These are phyloP conservation scores for Citrus unshiu DNA, from an alignment of 345 rosid species.

Conservation along the genomic window DNA sequence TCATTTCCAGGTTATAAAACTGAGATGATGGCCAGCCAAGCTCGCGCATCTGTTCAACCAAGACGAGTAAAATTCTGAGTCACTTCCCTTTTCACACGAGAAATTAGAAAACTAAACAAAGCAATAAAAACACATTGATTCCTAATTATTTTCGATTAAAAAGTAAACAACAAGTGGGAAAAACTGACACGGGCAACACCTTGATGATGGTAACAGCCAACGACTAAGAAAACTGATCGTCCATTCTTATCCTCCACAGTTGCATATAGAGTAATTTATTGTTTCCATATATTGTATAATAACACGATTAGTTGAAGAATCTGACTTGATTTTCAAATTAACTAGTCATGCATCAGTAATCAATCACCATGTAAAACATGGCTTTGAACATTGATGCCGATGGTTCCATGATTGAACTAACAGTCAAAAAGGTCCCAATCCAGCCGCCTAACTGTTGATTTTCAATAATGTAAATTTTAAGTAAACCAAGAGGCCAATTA, in stretches of 20 bases:
- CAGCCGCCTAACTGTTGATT: neutral
- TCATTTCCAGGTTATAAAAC: constrained; percentile 10
- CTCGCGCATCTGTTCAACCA: constrained; percentile 16
- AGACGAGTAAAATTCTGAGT: constrained; percentile 21
- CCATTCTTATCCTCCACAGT: neutral
- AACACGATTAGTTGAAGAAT: neutral
- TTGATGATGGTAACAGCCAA: constrained; percentile 7
- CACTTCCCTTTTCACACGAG: neutral
- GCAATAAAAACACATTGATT: neutral
- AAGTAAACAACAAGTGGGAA: constrained; percentile 19
- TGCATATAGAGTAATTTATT: neutral
- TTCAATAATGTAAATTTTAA: neutral
- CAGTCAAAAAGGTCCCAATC: neutral
- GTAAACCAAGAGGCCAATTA: neutral
- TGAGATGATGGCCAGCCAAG: constrained; percentile 9
- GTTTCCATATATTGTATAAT: neutral
- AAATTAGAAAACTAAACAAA: constrained; percentile 1
- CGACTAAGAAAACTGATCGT: neutral
- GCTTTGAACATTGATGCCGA: neutral
- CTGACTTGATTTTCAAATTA: neutral
- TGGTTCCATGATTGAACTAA: neutral
- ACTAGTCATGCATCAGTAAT: neutral
- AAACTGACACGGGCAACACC: neutral
- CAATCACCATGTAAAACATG: constrained; percentile 7
- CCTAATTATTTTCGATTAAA: constrained; percentile 5